Percentiles rank a stretch among this genome's conserved stretches.
These are phyloP conservation scores for Persicaria maculosa DNA, from an alignment of 148 eudicot genomes.

Conservation along the genomic window DNA sequence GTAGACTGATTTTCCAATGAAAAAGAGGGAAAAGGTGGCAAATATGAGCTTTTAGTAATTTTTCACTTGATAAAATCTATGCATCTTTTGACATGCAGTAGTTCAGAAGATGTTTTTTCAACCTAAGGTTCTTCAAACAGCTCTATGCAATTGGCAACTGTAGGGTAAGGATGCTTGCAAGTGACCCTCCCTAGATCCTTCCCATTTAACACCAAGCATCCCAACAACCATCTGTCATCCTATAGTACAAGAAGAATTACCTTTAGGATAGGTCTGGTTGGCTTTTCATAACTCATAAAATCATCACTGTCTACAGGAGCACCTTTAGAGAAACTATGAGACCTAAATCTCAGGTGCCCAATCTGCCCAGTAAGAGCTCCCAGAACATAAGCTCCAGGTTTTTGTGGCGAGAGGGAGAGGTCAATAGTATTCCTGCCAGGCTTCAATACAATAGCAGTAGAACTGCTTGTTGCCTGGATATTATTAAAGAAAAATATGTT, in stretches of 20 bases:
- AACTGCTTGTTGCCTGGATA: slow-evolving; percentile 68
- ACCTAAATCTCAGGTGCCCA: slow-evolving; percentile 92
- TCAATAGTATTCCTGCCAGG: slow-evolving; percentile 87
- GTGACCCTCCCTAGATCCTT: not conserved
- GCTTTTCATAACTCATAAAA: slow-evolving; percentile 98
- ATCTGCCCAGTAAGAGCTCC: slow-evolving; percentile 96
- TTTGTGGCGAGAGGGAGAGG: slow-evolving; percentile 83
- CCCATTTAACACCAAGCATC: not conserved
- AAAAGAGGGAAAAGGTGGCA: not conserved
- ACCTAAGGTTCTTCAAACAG: not conserved
- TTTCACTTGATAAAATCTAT: not conserved
- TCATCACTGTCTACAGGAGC: slow-evolving; percentile 95
- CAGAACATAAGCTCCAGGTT: slow-evolving; percentile 96
- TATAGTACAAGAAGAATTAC: slow-evolving; percentile 24
- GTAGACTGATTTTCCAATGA: not conserved
- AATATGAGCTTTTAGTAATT: not conserved
- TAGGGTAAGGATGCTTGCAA: not conserved
- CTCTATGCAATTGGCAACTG: not conserved
- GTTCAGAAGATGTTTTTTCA: not conserved
- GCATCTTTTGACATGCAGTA: not conserved
- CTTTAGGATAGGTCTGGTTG: slow-evolving; percentile 92
- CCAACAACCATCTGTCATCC: not conserved
- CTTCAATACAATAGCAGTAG: slow-evolving; percentile 58
- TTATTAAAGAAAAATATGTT: not conserved
- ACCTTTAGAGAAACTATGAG: slow-evolving; percentile 93